These are phyloP conservation scores for Ophiostoma sp. DNA, from an alignment of 2,329 filamentous ascomycete genomes.

Conservation along the genomic window DNA sequence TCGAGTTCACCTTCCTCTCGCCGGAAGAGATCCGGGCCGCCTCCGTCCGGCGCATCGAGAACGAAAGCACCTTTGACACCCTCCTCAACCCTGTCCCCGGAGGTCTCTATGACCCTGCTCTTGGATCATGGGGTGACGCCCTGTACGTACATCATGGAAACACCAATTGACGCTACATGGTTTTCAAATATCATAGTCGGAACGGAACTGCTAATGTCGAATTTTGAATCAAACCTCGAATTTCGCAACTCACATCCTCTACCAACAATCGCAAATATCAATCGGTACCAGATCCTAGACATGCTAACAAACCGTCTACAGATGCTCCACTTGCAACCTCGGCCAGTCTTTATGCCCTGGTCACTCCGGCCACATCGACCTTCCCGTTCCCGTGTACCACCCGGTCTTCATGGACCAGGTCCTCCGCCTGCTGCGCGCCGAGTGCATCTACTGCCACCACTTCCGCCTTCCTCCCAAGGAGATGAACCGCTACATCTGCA, in stretches of 20 bases:
- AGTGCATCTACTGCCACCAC: slow-evolving; percentile 86
- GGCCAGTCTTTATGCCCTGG: slow-evolving; percentile 79
- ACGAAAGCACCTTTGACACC: slow-evolving; percentile 88
- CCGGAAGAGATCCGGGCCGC: slow-evolving; percentile 77
- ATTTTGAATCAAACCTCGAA: background rate
- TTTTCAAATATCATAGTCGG: background rate
- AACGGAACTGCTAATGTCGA: background rate
- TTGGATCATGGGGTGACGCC: slow-evolving; percentile 84
- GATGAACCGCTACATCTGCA: slow-evolving; percentile 75
- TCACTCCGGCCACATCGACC: slow-evolving; percentile 90
- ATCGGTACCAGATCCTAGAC: background rate
- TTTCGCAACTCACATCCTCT: background rate
- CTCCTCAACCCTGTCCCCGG: slow-evolving; percentile 84
- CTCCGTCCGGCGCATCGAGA: slow-evolving; percentile 91
- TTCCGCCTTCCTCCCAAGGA: slow-evolving; percentile 73
- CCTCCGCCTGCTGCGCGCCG: slow-evolving; percentile 74
- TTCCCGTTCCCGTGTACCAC: slow-evolving; percentile 90
- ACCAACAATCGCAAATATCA: background rate
- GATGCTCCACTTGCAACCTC: slow-evolving; percentile 88
- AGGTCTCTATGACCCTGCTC: slow-evolving; percentile 84
- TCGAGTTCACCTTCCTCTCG: slow-evolving; percentile 84
- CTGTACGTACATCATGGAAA: slow-evolving; percentile 50
- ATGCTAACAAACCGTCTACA: slow-evolving; percentile 35
- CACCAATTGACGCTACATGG: background rate
- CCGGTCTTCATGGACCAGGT: slow-evolving; percentile 95